These are phyloP conservation scores for Arthrobotrys sphaeroides DNA, from an alignment of 2,329 filamentous ascomycete species.

Conservation along the genomic window DNA sequence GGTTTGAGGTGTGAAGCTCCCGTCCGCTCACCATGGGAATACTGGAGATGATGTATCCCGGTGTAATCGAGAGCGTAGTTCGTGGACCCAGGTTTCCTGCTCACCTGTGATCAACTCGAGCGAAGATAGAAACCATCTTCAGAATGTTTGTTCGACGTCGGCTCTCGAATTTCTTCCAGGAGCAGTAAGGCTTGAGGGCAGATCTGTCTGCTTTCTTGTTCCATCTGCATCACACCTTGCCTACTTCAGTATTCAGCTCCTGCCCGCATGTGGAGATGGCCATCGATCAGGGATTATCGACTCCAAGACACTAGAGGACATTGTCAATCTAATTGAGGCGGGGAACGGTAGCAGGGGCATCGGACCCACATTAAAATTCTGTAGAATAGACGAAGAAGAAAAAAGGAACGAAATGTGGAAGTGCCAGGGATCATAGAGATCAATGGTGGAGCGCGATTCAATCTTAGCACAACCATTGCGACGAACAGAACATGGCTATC, in stretches of 20 bases:
- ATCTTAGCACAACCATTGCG: conserved; percentile 45
- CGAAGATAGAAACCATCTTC: too few relatives aligned
- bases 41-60: too few relatives aligned
- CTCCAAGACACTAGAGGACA: conserved; percentile 30
- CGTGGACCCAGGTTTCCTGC: too few relatives aligned
- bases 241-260: conserved; percentile 53
- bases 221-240: conserved; percentile 48
- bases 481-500: conserved; percentile 27
- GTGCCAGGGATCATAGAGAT: conserved; percentile 9
- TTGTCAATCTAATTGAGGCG: conserved; percentile 51
- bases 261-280: conserved; percentile 54
- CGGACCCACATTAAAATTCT: conserved; percentile 48
- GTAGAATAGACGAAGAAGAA: conserved; percentile 33
- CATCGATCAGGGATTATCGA: conserved; percentile 52
- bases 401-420: conserved; percentile 20
- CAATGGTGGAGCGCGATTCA: conserved; percentile 30
- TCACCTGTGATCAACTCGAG: too few relatives aligned
- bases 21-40: too few relatives aligned
- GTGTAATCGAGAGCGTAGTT: too few relatives aligned
- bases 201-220: conserved; percentile 36
- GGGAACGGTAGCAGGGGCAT: conserved; percentile 53
- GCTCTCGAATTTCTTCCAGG: not conserved
- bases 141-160: not conserved
- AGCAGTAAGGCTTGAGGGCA: conserved; percentile 1
- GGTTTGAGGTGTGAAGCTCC: not conserved